A percentile compares a stretch with the other conserved stretches of the same genome.
phyloP scores from a whole-genome alignment of 1,139 yeast genomes.

The Kazachstania sp. region DNA sequence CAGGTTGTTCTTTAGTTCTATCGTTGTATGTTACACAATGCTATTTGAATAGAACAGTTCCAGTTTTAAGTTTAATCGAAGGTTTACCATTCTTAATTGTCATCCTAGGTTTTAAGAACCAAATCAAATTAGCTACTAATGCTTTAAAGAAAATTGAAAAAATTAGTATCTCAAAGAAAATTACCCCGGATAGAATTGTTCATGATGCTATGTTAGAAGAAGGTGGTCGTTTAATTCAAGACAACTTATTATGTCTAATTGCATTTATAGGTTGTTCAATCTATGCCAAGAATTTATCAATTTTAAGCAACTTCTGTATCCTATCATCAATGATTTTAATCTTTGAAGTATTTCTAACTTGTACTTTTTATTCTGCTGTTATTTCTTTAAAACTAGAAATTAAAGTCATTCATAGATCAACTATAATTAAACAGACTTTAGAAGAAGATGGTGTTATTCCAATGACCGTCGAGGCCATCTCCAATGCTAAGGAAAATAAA shows the following conservation, averaged over 20 bases:
- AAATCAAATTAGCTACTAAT: conserved; percentile 61
- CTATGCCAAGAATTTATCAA: conserved; percentile 63
- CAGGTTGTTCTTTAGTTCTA: conserved; percentile 77
- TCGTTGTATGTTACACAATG: conserved; percentile 60
- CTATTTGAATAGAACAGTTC: conserved; percentile 47
- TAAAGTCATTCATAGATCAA: conserved; percentile 77
- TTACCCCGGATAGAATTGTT: conserved; percentile 33
- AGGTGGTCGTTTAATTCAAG: conserved; percentile 67
- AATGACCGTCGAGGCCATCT: conserved; percentile 62
- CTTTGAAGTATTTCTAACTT: conserved; percentile 65
- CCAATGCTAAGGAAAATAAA: conserved; percentile 38
- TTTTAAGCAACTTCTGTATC: conserved; percentile 78
- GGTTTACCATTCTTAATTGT: conserved; percentile 93
- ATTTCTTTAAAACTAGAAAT: conserved; percentile 86
- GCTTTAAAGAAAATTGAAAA: conserved; percentile 29
- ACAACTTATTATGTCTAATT: conserved; percentile 64
- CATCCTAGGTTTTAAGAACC: conserved; percentile 86
- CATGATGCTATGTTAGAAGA: conserved; percentile 55
- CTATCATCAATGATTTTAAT: conserved; percentile 65
- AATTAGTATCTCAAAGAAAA: conserved; percentile 29
- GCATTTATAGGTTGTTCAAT: conserved; percentile 62
- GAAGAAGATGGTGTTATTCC: conserved; percentile 91
- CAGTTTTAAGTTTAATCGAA: conserved; percentile 73
- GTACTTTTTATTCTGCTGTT: conserved; percentile 79
- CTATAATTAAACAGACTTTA: conserved; percentile 68